Base-by-base conservation (phyloP, 768 basidiomycete genomes). In the Paxillus rubicundulus region DNA sequence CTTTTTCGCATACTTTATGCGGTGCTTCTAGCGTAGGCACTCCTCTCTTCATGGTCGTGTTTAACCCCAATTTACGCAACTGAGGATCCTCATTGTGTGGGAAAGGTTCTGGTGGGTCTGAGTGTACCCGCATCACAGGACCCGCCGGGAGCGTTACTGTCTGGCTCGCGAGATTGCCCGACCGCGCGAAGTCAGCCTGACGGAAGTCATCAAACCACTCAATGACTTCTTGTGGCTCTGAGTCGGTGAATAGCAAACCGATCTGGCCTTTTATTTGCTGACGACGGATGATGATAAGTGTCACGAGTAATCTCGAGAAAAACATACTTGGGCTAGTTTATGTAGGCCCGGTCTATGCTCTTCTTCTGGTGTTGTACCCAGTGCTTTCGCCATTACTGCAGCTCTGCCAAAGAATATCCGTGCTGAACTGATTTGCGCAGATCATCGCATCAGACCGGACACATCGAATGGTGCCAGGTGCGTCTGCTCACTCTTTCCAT, bases 81-180 rank as follows among this genome's bases (percentile, higher is more conserved):
- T 98, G 96, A 18, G 95, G 94, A 56, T 99, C 97, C 74, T 98
- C 93, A 62, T 93, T 94, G 70, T 98, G 94, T 34, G 97, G 93
- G 70, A 98, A 95, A 2, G 92, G 88, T 59, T 94, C 87, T 36
- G 87, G 82, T 0, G 87, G 89, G 56, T 89, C 86, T 3, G 88
- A 86, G 66, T 88, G 79, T 39, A 79, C 80, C 56, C 83, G 81
- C 85, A 94, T 81, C 49, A 98, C 82, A 18, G 96, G 92, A 33
- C 95, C 95, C 53, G 72, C 81, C 14, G 93, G 89, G 16, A 99
- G 76, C 30, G 77, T 73, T 51, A 97, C 81, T 0, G 87, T 87
- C 54, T 84, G 79, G 42, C 79, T 77, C 4, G 94, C 93, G 27
- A 74, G 69, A 67, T 93, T 94, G 41, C 94, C 93, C 57, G 89